Evolutionary conservation across 495 filamentous ascomycete species (phyloP), one percentile per base, ranked within the genome.

Genomic region (Echria macrotheca): DNA sequence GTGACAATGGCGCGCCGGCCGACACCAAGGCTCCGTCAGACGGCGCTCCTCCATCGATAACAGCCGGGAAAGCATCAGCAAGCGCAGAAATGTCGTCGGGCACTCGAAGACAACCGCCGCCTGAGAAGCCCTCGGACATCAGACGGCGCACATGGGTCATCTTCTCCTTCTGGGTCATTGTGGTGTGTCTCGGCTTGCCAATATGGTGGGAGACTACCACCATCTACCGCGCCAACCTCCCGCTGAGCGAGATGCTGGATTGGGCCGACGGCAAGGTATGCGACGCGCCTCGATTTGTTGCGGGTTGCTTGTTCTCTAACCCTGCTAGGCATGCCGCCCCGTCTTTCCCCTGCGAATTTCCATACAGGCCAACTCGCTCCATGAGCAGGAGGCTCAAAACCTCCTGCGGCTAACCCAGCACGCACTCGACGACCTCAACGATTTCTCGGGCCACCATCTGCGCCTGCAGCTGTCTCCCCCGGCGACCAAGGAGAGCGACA

Each of bases 141-240:
- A 78, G 76, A 58, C 76, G 78, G 35, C 83, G 91, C 41, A 76
- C 77, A 44, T 73, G 69, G 45, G 85, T 97, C 37, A 83, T 98
- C 56, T 66, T 86, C 42, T 90, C 93, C 5, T 97, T 97, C 59
- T 97, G 93, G 94, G 72, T 79, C 15, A 82, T 96, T 12, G 88
- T 94, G 10, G 62, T 95, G 19, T 79, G 85, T 25, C 72, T 97
- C 14, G 94, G 93, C 14, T 68, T 97, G 51, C 93, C 93, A 55
- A 84, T 95, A 82, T 98, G 93, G 93, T 89, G 88, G 82, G 82
- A 83, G 64, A 97, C 93, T n/a, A 97, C 94, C 1, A 84, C 87
- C 0, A 93, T 97, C 57, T 89, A 96, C 69, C 81, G 93, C 35
- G 89, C 93, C 2, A 76, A 81, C 29, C 69, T 98, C 56, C 93